These are phyloP conservation scores for Hortiboletus campestris DNA, from an alignment of 768 basidiomycete genomes.

Conservation along the genomic window DNA sequence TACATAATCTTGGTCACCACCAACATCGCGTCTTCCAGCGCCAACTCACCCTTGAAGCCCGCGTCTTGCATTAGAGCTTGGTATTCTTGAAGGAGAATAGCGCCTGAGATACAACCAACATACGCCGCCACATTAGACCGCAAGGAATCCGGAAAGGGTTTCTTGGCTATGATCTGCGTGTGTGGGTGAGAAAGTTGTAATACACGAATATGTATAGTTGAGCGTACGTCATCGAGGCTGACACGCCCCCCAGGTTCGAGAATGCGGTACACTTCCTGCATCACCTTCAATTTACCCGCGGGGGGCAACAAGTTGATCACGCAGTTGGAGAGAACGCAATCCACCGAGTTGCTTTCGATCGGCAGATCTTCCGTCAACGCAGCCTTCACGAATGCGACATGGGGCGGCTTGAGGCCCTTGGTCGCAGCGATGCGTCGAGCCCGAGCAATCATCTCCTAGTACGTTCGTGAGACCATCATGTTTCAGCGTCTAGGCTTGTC, in stretches of 20 bases:
- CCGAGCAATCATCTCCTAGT: constrained; percentile 49
- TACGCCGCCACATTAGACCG: constrained; percentile 41
- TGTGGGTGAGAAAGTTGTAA: not conserved
- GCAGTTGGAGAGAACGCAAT: constrained; percentile 59
- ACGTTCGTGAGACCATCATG: not conserved
- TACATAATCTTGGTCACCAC: not conserved
- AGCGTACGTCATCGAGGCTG: constrained; percentile 48
- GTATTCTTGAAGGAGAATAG: constrained; percentile 41
- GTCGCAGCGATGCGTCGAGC: constrained; percentile 46
- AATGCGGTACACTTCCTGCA: constrained; percentile 48
- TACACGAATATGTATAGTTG: not conserved
- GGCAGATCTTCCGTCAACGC: constrained; percentile 45
- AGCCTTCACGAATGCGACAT: constrained; percentile 48
- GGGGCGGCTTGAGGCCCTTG: constrained; percentile 44
- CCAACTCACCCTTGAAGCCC: constrained; percentile 40
- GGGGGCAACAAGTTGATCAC: constrained; percentile 50
- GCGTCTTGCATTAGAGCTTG: constrained; percentile 35
- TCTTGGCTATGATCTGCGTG: constrained; percentile 46
- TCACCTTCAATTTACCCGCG: constrained; percentile 39
- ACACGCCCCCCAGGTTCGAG: constrained; percentile 59
- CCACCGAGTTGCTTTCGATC: constrained; percentile 45
- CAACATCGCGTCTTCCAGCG: not conserved
- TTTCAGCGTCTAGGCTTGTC: not conserved
- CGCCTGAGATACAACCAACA: constrained; percentile 48
- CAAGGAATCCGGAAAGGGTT: constrained; percentile 42